Base-by-base conservation (phyloP, 1,284 basidiomycete species). In the Chalciporus sp. region DNA sequence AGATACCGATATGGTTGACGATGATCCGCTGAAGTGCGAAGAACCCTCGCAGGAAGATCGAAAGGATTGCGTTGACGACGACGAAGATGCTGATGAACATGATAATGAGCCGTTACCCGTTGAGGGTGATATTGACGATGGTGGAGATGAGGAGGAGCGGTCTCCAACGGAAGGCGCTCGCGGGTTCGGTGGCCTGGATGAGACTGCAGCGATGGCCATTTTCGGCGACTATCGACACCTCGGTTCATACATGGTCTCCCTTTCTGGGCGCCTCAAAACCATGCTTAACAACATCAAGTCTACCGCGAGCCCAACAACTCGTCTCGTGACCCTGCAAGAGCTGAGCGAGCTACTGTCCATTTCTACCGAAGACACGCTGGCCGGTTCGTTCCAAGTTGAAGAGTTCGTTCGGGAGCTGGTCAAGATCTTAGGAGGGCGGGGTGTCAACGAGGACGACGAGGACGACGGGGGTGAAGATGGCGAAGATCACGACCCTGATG, bases 331-430 rank as follows among this genome's bases (percentile, higher is more conserved):
- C 3, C 78, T 99, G 14, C 94, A 98, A 67, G 96, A 99, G 68
- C 84, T 98, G 51, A 94, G 92, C 69, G 97, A 99, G 69, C 72
- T 98, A 42, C 85, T 99, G 52, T 93, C 93, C 59, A 95, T 99
- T 74, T 94, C 93, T 72, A 98, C 94, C 7, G 96, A 99, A 74
- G 97, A 99, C 71, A 98, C 94, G 1, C 79, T 99, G 41, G 92
- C 93, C 14, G 95, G 94, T 42, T 96, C 92, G 35, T 96, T 99
- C 75, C 93, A 92, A 59, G 89, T 95, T 27, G 94, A 96, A 64
- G 83, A 88, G 14, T 98, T 95, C 69, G 93, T 96, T 41, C 86
- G 88, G 61, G 97, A 98, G 72, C 83, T 99, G 43, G 88, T 99
- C 58, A 86, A 87, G 67, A 94, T 98, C 60, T 79, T 99, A 44